Base-by-base conservation (phyloP, 1,139 yeast species). In the Yamadazyma siamensis region DNA sequence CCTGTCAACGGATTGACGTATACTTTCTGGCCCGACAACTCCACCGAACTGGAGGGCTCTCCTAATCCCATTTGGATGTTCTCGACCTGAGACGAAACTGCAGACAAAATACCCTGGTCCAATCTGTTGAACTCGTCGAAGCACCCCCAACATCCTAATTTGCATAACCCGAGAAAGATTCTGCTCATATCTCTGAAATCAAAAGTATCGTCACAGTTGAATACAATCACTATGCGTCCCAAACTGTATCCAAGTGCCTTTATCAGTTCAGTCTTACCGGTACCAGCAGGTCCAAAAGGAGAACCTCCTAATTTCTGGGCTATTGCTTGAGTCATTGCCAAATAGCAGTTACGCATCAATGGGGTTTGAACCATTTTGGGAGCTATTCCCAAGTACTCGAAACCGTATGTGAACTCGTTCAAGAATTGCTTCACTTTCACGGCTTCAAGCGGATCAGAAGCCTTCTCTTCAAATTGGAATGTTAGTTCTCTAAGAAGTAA, bases 231-330 rank as follows among this genome's bases (percentile, higher is more conserved):
- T 74, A 79, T 76, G 39, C 77, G 72, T 7, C 97, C 98, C 9
- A 91, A 59, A 26, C 76, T 77, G 28, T 77, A 77, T 1, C 95
- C 96, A 18, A 89, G 63, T 0, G 95, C 86, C 50, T 91, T 91
- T 14, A 89, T 72, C 0, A 95, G 73, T 50, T 91, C 98, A 0
- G 98, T 91, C 52, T 91, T 89, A 44, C 97, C 98, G 0, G 97
- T 91, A 28, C 97, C 98, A 3, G 98, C 96, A 2, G 98, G 97
- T 0, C 98, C 98, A 56, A 82, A 80, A 1, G 95, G 86, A 1
- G 95, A 82, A 0, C 95, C 95, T n/a, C 97, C 97, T 10, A 79
- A 61, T 24, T 72, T 72, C 43, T 80, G 87, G 21, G 75, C 71
- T 16, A 88, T 54, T 0, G 96, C 94, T 40, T 81, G 85, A 0